Conservation (phyloP, 2,329 filamentous ascomycete genomes). For the Aspergillus sp. region DNA sequence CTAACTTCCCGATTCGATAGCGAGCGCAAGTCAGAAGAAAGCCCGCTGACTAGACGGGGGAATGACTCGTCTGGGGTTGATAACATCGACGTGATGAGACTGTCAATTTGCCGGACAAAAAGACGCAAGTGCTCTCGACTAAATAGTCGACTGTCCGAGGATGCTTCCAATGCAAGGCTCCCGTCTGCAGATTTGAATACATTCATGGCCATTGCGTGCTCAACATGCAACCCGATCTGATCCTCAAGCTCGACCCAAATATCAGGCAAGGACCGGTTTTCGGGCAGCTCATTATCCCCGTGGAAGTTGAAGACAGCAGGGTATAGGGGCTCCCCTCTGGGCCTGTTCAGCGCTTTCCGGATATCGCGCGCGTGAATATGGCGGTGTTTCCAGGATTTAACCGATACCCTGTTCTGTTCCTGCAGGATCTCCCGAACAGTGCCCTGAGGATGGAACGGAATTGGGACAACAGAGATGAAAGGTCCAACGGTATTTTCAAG, state of each 20-base stretch:
- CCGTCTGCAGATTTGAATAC: slow-evolving; percentile 27
- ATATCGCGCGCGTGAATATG: slow-evolving; percentile 31
- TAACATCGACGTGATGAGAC: slow-evolving; percentile 29
- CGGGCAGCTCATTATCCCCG: slow-evolving; percentile 10
- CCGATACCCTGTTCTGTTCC: slow-evolving; percentile 27
- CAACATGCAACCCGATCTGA: slow-evolving; percentile 38
- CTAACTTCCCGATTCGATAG: slow-evolving; percentile 22
- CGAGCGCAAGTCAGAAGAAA: slow-evolving; percentile 25
- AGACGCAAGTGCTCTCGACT: slow-evolving; percentile 27
- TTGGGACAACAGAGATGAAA: slow-evolving; percentile 34
- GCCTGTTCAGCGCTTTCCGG: slow-evolving; percentile 26
- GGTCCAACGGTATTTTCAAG: slow-evolving; percentile 32
- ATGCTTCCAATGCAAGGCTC: slow-evolving; percentile 25
- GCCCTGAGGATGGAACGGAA: slow-evolving; percentile 30
- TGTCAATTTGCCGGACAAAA: slow-evolving; percentile 31
- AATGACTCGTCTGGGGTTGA: slow-evolving; percentile 26
- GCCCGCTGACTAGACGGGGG: slow-evolving; percentile 21
- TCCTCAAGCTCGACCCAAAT: slow-evolving; percentile 33
- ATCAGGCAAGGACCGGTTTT: neutral
- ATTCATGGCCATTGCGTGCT: slow-evolving; percentile 44
- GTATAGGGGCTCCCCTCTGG: slow-evolving; percentile 29
- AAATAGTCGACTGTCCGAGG: slow-evolving; percentile 26
- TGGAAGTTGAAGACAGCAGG: slow-evolving; percentile 37
- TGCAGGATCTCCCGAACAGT: slow-evolving; percentile 25
- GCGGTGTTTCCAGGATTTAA: slow-evolving; percentile 26